Percentiles rank a stretch among this genome's conserved stretches.
Conservation (phyloP, 1,284 basidiomycete species). For the Austroboletus rostrupii region DNA sequence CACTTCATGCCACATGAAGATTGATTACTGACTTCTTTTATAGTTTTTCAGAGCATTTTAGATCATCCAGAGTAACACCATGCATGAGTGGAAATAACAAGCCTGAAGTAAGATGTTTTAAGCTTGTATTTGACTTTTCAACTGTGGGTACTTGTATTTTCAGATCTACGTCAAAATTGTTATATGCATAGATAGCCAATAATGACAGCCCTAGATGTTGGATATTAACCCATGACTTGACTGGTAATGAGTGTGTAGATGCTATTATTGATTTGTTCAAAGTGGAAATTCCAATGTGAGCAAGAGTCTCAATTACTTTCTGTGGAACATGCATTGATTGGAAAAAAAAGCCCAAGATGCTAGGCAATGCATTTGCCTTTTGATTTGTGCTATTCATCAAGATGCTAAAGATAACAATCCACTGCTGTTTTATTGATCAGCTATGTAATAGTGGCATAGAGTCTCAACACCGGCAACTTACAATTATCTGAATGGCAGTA, state of each 20-base stretch:
- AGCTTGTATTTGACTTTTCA: constrained; percentile 18
- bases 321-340: constrained; percentile 2
- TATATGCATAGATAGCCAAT: constrained; percentile 26
- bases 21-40: constrained; percentile 16
- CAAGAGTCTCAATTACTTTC: neutral
- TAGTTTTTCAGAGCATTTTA: constrained; percentile 25
- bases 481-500: no score
- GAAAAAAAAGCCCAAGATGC: constrained; percentile 1
- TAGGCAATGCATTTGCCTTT: constrained; percentile 3
- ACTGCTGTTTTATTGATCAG: neutral
- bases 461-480: neutral
- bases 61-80: constrained; percentile 16
- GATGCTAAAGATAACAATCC: neutral
- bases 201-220: constrained; percentile 12
- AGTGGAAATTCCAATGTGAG: constrained; percentile 2
- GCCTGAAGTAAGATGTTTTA: constrained; percentile 31
- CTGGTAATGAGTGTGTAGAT: neutral
- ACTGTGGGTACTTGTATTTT: constrained; percentile 17
- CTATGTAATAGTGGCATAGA: neutral
- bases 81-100: constrained; percentile 23
- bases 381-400: neutral
- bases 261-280: neutral
- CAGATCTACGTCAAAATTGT: constrained; percentile 36
- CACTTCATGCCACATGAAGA: no score
- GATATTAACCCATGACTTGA: neutral